Evolutionary conservation across 2,329 filamentous ascomycete species (phyloP).

Genomic region (Aspergillus aculeatinus): DNA sequence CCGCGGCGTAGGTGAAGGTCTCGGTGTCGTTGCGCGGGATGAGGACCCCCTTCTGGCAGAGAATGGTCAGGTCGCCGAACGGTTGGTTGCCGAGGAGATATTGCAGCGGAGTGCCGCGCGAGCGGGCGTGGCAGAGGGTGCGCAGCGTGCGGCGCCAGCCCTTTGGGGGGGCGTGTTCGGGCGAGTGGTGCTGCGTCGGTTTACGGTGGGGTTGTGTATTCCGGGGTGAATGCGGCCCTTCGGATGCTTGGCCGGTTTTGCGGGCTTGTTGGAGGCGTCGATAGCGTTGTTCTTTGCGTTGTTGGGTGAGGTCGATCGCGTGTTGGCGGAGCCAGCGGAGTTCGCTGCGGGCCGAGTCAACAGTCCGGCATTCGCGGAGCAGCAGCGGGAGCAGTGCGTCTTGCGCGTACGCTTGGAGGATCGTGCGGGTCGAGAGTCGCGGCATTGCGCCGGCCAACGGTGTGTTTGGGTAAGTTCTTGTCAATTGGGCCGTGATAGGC

Average conservation of each 20-base stretch:
- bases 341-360: slow-evolving; percentile 47
- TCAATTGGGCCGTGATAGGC: background rate
- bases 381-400: slow-evolving; percentile 43
- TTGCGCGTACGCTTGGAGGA: slow-evolving; percentile 37
- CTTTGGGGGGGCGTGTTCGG: slow-evolving; percentile 1
- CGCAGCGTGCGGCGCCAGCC: slow-evolving; percentile 35
- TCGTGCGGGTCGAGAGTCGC: slow-evolving; percentile 38
- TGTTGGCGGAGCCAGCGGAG: slow-evolving; percentile 48
- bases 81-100: slow-evolving; percentile 87
- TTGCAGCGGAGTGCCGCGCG: slow-evolving; percentile 74
- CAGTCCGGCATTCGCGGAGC: slow-evolving; percentile 45
- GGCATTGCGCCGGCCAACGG: slow-evolving; percentile 37
- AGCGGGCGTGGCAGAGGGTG: slow-evolving; percentile 44
- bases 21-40: slow-evolving; percentile 58
- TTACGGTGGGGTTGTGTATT: background rate
- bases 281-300: no score
- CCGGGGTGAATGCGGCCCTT: background rate
- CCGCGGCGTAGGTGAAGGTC: background rate
- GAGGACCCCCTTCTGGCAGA: slow-evolving; percentile 73
- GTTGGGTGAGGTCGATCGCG: slow-evolving; percentile 23
- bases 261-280: no score
- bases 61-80: slow-evolving; percentile 79
- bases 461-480: background rate
- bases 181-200: background rate
- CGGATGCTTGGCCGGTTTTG: no score